phyloP scores from a whole-genome alignment of 345 rosid species.

The Syzygium aromaticum region DNA sequence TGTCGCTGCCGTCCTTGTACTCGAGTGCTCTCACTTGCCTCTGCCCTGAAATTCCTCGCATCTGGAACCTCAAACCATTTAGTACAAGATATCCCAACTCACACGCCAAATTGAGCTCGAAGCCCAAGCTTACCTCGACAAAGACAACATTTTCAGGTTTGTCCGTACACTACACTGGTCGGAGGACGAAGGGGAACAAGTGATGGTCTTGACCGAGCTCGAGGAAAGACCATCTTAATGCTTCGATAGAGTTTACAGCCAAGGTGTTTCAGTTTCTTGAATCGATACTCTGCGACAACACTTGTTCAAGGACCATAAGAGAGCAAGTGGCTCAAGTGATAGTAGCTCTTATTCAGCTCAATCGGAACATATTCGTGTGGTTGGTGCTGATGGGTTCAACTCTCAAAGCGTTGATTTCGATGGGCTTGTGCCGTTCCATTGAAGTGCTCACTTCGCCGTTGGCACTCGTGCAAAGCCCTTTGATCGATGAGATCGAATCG shows the following conservation, averaged over 20 bases:
- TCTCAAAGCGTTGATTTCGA: conserved; percentile 23
- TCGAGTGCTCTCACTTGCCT: neutral
- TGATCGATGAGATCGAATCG: conserved; percentile 38
- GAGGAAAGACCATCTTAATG: conserved; percentile 24
- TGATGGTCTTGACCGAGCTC: conserved; percentile 25
- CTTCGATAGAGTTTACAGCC: conserved; percentile 30
- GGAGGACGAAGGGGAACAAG: conserved; percentile 16
- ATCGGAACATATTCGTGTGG: conserved; percentile 44
- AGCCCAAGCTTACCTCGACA: conserved; percentile 8
- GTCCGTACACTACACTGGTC: conserved; percentile 10
- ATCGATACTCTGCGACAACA: conserved; percentile 18
- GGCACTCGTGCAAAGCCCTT: conserved; percentile 23
- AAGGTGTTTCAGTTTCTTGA: conserved; percentile 37
- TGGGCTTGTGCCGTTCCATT: conserved; percentile 25
- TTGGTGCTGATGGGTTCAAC: conserved; percentile 47
- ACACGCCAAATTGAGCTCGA: conserved; percentile 11
- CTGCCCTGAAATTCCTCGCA: neutral
- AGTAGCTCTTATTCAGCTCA: conserved; percentile 31
- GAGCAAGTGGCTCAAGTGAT: conserved; percentile 21
- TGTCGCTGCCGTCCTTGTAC: neutral
- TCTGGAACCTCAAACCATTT: conserved; percentile 11
- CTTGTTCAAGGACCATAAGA: conserved; percentile 12
- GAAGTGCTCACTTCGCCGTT: conserved; percentile 24
- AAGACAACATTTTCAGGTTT: conserved; percentile 12
- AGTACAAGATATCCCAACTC: conserved; percentile 25